These are phyloP conservation scores for Penicillium dipodomyicola DNA, from an alignment of 495 filamentous ascomycete species.

Conservation along the genomic window DNA sequence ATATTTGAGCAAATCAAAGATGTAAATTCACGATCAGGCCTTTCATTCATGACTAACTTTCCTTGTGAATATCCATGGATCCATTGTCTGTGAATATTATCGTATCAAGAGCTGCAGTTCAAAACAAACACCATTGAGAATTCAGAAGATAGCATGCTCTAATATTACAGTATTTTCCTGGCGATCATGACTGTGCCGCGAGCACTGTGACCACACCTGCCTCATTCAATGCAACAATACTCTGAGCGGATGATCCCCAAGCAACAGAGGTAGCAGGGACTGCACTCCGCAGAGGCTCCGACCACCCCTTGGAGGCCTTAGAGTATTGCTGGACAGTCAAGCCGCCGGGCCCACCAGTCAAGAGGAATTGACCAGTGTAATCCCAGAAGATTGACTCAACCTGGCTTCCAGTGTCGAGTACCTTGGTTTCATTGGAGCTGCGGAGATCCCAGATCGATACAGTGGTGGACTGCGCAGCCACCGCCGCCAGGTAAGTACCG, in stretches of 20 bases:
- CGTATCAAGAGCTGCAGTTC: conserved; percentile 19
- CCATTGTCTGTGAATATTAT: conserved; percentile 1
- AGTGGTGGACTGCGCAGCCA: conserved; percentile 65
- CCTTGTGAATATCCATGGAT: not conserved
- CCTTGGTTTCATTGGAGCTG: conserved; percentile 72
- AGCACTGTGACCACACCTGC: conserved; percentile 74
- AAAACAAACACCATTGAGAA: conserved; percentile 28
- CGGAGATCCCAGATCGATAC: conserved; percentile 90
- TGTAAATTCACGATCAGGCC: not conserved
- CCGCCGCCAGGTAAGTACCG: conserved; percentile 89
- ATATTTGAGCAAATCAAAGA: not conserved
- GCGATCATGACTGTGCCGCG: conserved; percentile 44
- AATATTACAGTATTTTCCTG: conserved; percentile 32
- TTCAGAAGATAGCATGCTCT: conserved; percentile 25
- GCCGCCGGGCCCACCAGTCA: conserved; percentile 75
- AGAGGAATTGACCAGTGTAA: conserved; percentile 90
- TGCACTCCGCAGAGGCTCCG: conserved; percentile 75
- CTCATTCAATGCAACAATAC: conserved; percentile 67
- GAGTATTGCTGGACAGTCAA: conserved; percentile 83
- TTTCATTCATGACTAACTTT: not conserved
- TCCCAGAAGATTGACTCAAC: conserved; percentile 80
- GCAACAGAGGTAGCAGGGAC: conserved; percentile 67
- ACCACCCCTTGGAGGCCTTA: conserved; percentile 83
- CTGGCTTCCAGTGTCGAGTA: conserved; percentile 74
- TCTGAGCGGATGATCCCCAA: conserved; percentile 76